Percentiles rank a stretch among this genome's conserved stretches.
phyloP scores from a whole-genome alignment of 345 rosid species.

The Erucastrum elatum region DNA sequence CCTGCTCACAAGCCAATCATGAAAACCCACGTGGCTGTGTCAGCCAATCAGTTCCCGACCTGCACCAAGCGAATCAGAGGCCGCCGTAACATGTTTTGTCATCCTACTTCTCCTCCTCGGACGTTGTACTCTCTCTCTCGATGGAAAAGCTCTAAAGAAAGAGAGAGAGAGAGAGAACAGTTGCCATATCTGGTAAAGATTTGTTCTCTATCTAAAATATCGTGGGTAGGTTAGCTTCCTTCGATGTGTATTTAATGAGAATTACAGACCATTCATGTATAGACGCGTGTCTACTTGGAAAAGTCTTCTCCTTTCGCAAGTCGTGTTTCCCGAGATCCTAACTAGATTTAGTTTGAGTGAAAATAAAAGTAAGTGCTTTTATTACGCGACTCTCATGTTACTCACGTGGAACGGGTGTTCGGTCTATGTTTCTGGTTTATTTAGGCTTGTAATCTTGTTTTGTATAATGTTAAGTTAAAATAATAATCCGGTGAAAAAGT shows the following conservation, averaged over 20 bases:
- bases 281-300: not conserved
- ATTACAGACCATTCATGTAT: not conserved
- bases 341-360: not conserved
- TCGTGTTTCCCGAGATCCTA: not conserved
- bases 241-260: not conserved
- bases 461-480: not conserved
- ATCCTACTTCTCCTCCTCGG: conserved; percentile 1
- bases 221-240: not conserved
- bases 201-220: not conserved
- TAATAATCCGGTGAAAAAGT: not conserved
- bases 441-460: not conserved
- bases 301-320: not conserved
- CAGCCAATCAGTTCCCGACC: conserved; percentile 85
- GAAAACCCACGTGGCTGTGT: conserved; percentile 28
- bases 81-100: conserved; percentile 53
- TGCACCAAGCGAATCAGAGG: conserved; percentile 99
- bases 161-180: not conserved
- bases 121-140: not conserved
- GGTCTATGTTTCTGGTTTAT: not conserved
- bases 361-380: not conserved
- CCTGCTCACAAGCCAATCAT: conserved; percentile 35
- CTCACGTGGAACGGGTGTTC: not conserved
- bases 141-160: not conserved
- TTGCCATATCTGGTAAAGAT: conserved; percentile 30
- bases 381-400: not conserved